Percentiles rank a stretch among this genome's conserved stretches.
Conservation (phyloP, 495 filamentous ascomycete species). For the Penicillium riverlandense region DNA sequence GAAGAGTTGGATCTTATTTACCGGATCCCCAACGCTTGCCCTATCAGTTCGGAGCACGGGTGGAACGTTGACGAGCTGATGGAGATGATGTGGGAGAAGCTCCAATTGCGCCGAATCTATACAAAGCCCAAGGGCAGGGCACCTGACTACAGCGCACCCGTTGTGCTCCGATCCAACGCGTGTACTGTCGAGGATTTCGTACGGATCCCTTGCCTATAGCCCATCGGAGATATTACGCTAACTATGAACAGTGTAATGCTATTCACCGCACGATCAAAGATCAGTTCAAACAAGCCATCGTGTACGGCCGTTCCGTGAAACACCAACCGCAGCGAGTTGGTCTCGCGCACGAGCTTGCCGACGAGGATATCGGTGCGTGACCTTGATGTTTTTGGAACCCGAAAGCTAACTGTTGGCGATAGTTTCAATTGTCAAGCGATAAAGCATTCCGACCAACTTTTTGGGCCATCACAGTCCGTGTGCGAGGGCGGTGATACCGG, state of each 20-base stretch:
- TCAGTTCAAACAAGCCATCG: conserved; percentile 89
- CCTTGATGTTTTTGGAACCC: background rate
- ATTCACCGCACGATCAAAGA: conserved; percentile 96
- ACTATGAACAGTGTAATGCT: conserved; percentile 68
- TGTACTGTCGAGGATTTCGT: conserved; percentile 97
- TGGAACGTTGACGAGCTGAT: conserved; percentile 98
- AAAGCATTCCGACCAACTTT: conserved; percentile 26
- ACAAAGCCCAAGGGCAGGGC: conserved; percentile 95
- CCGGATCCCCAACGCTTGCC: conserved; percentile 91
- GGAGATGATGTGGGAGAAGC: conserved; percentile 97
- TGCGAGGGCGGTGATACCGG: conserved; percentile 22
- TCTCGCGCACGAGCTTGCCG: conserved; percentile 80
- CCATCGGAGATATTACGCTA: conserved; percentile 11
- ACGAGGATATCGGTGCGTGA: conserved; percentile 92
- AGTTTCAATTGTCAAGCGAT: conserved; percentile 96
- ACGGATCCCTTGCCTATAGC: conserved; percentile 25
- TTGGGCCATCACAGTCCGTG: conserved; percentile 19
- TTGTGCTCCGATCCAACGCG: conserved; percentile 73
- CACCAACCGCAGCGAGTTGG: conserved; percentile 97
- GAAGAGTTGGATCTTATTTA: conserved; percentile 95
- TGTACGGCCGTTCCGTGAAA: conserved; percentile 96
- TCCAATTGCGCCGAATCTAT: conserved; percentile 85
- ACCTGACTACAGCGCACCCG: conserved; percentile 87
- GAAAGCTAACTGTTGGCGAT: conserved; percentile 30
- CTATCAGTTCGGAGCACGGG: conserved; percentile 95